Percentiles rank a stretch among this genome's conserved stretches.
Evolutionary conservation across 331 rosid genomes (phyloP).

Genomic region (Telfairia occidentalis): DNA sequence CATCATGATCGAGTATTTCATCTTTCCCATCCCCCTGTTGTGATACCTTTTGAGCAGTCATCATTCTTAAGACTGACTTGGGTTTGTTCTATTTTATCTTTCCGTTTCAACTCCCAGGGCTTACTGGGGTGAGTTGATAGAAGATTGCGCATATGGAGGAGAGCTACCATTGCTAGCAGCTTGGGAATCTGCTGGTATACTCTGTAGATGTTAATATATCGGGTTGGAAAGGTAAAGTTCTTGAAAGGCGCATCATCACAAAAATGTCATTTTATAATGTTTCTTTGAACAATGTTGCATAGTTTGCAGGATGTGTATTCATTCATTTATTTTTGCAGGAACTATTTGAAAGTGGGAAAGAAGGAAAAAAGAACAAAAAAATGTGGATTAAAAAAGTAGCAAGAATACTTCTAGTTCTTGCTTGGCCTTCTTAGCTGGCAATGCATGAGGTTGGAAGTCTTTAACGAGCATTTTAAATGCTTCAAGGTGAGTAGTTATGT

Average conservation of each 20-base stretch:
- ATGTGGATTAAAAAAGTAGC: not conserved
- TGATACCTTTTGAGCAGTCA: not conserved
- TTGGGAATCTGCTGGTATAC: not conserved
- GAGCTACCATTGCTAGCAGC: not conserved
- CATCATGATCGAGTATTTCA: not conserved
- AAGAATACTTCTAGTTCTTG: not conserved
- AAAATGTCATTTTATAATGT: not conserved
- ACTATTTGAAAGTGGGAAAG: not conserved
- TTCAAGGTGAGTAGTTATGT: not conserved
- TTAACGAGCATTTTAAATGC: not conserved
- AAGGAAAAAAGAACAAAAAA: not conserved
- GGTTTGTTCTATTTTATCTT: not conserved
- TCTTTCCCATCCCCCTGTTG: not conserved
- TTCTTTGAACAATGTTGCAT: not conserved
- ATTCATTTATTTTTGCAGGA: not conserved
- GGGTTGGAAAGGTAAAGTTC: not conserved
- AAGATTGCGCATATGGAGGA: not conserved
- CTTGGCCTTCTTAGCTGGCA: not conserved
- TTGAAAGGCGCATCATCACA: not conserved
- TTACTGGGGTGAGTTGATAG: not conserved
- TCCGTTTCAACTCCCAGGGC: not conserved
- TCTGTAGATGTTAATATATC: not conserved
- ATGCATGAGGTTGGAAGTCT: not conserved
- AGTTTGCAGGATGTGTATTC: not conserved
- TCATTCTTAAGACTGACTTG: not conserved